Conservation (phyloP, 352 stramenopile species). For the Salisapilia sapeloensis region DNA sequence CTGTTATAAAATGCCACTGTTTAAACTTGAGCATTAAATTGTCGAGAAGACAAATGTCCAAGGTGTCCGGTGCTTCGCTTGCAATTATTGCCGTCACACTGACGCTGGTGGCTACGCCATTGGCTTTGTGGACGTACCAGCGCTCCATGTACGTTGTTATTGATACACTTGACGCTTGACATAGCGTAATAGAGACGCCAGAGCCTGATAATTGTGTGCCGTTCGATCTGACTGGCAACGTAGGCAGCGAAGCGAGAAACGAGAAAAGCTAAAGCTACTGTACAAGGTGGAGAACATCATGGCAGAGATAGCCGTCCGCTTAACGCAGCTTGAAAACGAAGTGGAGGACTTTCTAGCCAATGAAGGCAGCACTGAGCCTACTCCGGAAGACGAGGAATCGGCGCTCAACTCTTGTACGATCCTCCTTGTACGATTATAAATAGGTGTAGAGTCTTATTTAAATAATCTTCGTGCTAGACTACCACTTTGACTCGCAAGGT, state of each 20-base stretch:
- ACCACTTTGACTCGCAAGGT: constrained; percentile 71
- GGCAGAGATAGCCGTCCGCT: constrained; percentile 32
- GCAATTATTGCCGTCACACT: constrained; percentile 2
- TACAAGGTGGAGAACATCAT: constrained; percentile 58
- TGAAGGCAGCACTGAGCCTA: constrained; percentile 11
- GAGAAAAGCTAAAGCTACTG: constrained; percentile 43
- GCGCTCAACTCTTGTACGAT: constrained; percentile 51
- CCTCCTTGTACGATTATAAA: background rate
- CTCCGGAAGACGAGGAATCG: constrained; percentile 9
- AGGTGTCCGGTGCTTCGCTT: too few species aligned
- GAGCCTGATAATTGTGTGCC: background rate
- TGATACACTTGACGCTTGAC: constrained; percentile 8
- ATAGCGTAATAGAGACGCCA: background rate
- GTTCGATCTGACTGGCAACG: background rate
- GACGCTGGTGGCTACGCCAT: constrained; percentile 13
- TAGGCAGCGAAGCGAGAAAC: constrained; percentile 17
- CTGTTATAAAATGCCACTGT: too few species aligned
- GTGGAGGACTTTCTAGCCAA: constrained; percentile 36
- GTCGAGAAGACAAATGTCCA: too few species aligned
- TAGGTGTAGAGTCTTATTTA: constrained; percentile 1
- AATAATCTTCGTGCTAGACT: constrained; percentile 17
- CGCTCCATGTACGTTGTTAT: constrained; percentile 10
- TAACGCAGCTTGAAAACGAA: constrained; percentile 49
- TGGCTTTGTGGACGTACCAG: constrained; percentile 21
- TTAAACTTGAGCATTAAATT: too few species aligned